Evolutionary conservation across 768 basidiomycete species (phyloP).

Genomic region (Bullera alba): DNA sequence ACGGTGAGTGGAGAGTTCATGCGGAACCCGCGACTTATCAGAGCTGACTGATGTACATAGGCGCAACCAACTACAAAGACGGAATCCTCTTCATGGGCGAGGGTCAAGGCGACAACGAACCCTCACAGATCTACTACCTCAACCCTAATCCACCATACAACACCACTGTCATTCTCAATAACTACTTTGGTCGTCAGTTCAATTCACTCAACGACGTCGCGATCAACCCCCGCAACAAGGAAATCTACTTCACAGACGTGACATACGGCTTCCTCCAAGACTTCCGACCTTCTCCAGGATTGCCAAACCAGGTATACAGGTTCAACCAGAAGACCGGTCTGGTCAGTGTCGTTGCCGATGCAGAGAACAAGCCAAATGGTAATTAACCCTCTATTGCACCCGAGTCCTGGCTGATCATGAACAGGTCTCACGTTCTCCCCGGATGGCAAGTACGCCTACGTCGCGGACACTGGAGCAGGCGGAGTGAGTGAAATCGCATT

Average conservation of each 20-base stretch:
- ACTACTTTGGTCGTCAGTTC: conserved; percentile 72
- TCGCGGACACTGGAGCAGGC: conserved; percentile 47
- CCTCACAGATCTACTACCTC: conserved; percentile 60
- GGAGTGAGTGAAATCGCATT: conserved; percentile 20
- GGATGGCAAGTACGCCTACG: conserved; percentile 60
- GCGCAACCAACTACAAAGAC: conserved; percentile 53
- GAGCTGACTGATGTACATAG: conserved; percentile 47
- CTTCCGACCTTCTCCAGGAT: conserved; percentile 60
- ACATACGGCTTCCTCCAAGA: conserved; percentile 57
- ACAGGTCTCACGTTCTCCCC: conserved; percentile 60
- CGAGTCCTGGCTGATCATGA: conserved; percentile 1
- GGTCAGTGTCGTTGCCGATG: conserved; percentile 67
- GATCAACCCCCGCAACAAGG: conserved; percentile 60
- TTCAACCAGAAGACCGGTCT: conserved; percentile 61
- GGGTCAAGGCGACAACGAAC: conserved; percentile 56
- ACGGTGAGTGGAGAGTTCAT: conserved; percentile 55
- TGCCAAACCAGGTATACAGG: conserved; percentile 72
- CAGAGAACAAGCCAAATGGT: conserved; percentile 65
- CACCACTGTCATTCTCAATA: conserved; percentile 61
- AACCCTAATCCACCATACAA: conserved; percentile 62
- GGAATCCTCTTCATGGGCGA: conserved; percentile 60
- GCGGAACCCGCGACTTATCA: conserved; percentile 64
- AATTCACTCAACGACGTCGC: conserved; percentile 76
- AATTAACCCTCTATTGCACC: conserved; percentile 1
- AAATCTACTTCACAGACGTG: conserved; percentile 69